Evolutionary conservation across 768 basidiomycete genomes (phyloP).

Genomic region (Mycena leptocephala): DNA sequence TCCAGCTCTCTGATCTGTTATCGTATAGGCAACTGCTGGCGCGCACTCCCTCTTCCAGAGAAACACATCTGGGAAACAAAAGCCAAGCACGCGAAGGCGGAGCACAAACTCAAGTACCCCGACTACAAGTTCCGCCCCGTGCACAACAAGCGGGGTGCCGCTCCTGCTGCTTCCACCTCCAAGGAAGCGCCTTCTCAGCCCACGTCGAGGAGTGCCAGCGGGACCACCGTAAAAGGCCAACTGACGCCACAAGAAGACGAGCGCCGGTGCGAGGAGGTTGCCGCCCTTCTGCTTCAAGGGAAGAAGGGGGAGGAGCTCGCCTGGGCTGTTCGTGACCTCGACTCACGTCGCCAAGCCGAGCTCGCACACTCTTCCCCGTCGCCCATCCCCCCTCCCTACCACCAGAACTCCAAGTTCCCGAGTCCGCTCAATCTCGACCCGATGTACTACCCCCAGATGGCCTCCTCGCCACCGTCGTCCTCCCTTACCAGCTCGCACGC

Average conservation of each 20-base stretch:
- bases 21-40: slow-evolving; percentile 82
- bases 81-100: slow-evolving; percentile 82
- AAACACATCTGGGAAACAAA: slow-evolving; percentile 82
- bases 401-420: slow-evolving; percentile 32
- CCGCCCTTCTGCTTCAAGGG: slow-evolving; percentile 75
- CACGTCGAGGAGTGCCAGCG: slow-evolving; percentile 54
- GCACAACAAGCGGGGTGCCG: slow-evolving; percentile 59
- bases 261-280: slow-evolving; percentile 79
- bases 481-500: slow-evolving; percentile 34
- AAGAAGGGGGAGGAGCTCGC: slow-evolving; percentile 82
- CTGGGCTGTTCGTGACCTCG: slow-evolving; percentile 70
- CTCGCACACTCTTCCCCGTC: slow-evolving; percentile 25
- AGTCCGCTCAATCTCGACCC: slow-evolving; percentile 35
- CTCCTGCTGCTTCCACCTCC: not conserved
- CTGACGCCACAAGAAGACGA: slow-evolving; percentile 67
- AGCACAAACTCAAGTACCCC: slow-evolving; percentile 79
- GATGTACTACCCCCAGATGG: slow-evolving; percentile 27
- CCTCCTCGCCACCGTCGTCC: slow-evolving; percentile 30
- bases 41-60: slow-evolving; percentile 78
- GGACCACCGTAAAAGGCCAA: slow-evolving; percentile 50
- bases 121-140: slow-evolving; percentile 75
- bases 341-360: slow-evolving; percentile 49
- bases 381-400: slow-evolving; percentile 25
- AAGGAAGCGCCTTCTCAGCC: not conserved
- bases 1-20: slow-evolving; percentile 41